These are phyloP conservation scores for Myxozyma sirexii DNA, from an alignment of 805 yeast genomes.

Conservation along the genomic window DNA sequence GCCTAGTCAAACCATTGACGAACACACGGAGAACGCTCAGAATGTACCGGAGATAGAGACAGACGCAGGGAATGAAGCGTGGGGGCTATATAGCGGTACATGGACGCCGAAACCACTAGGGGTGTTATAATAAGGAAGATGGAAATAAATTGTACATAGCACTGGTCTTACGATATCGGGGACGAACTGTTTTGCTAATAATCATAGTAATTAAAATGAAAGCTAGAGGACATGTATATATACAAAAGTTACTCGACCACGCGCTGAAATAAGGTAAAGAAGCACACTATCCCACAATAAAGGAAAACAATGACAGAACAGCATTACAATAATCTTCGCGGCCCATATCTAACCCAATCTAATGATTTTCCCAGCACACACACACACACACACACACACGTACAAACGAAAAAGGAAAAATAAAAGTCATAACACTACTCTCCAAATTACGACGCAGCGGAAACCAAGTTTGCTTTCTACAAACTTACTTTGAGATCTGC, in stretches of 20 bases:
- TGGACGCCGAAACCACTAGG: slow-evolving; percentile 22
- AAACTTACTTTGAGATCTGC: slow-evolving; percentile 15
- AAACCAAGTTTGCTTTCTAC: no score
- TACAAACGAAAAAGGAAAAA: no score
- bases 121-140: slow-evolving; percentile 1
- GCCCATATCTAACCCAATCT: not conserved
- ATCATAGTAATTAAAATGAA: not conserved
- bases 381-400: no score
- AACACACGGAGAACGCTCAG: not conserved
- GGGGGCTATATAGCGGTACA: not conserved
- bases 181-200: not conserved
- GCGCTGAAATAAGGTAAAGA: no score
- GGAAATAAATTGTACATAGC: no score
- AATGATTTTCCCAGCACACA: not conserved
- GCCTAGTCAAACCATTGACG: not conserved
- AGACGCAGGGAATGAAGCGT: not conserved
- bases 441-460: no score
- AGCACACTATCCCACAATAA: no score
- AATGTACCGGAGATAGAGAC: not conserved
- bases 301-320: no score
- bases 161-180: no score
- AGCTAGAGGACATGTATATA: no score
- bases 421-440: no score
- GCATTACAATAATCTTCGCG: not conserved
- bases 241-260: no score